A percentile compares a stretch with the other conserved stretches of the same genome.
These are phyloP conservation scores for Boletus pseudopeckii DNA, from an alignment of 768 basidiomycete genomes.

Conservation along the genomic window DNA sequence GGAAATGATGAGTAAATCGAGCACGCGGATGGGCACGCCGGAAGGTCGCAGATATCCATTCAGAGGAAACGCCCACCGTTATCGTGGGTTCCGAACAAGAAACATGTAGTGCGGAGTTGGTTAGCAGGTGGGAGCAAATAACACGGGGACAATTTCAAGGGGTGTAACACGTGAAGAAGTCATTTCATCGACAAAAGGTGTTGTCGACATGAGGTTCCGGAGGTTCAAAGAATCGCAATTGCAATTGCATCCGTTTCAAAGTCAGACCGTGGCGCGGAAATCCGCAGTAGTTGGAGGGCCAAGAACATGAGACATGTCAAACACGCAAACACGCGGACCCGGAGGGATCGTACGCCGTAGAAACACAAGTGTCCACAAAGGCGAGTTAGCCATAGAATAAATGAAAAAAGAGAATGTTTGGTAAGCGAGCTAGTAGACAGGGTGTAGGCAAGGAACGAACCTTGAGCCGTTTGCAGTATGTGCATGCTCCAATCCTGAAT, in stretches of 20 bases:
- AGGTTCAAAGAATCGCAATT: constrained; percentile 20
- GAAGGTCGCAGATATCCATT: constrained; percentile 1
- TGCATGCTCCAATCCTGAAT: constrained; percentile 75
- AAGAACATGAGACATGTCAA: constrained; percentile 12
- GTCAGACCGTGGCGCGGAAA: constrained; percentile 2
- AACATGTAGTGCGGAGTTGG: neutral
- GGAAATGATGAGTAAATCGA: constrained; percentile 2
- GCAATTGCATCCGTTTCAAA: constrained; percentile 19
- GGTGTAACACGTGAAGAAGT: constrained; percentile 1
- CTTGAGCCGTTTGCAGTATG: constrained; percentile 86
- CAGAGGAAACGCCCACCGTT: neutral
- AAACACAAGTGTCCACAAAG: neutral
- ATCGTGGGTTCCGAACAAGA: constrained; percentile 16
- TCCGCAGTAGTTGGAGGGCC: constrained; percentile 1
- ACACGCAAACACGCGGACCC: constrained; percentile 12
- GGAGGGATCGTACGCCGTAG: constrained; percentile 20
- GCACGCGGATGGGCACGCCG: neutral
- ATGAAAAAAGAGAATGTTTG: constrained; percentile 4
- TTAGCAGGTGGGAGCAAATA: neutral
- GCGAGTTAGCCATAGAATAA: constrained; percentile 10
- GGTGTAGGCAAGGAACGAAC: constrained; percentile 38
- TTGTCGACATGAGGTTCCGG: constrained; percentile 28
- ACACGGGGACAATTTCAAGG: neutral
- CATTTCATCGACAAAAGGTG: constrained; percentile 5
- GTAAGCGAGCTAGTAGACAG: constrained; percentile 20